Percentiles rank a stretch among this genome's conserved stretches.
These are phyloP conservation scores for Fusarium temperatum DNA, from an alignment of 2,329 filamentous ascomycete species.

Conservation along the genomic window DNA sequence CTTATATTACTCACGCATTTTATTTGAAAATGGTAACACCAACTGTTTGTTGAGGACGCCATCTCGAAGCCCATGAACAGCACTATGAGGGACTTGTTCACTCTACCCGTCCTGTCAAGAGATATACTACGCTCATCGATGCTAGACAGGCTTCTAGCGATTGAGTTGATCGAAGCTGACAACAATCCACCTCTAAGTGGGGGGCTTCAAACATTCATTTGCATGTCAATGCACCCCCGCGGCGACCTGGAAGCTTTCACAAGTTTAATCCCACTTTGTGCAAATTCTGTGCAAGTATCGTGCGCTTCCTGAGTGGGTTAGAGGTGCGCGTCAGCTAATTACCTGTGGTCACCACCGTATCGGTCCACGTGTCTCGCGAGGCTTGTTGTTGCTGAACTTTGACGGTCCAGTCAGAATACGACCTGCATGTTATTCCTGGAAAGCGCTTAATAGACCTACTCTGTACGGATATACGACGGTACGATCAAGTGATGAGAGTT, in stretches of 20 bases:
- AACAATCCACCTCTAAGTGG: constrained; percentile 16
- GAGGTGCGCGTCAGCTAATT: constrained; percentile 21
- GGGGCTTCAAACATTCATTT: constrained; percentile 24
- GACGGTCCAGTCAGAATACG: constrained; percentile 8
- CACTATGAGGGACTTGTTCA: neutral
- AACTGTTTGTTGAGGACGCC: neutral
- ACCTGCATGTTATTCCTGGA: neutral
- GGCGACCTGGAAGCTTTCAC: neutral
- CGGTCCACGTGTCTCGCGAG: constrained; percentile 27
- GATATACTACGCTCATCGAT: neutral
- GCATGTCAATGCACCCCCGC: constrained; percentile 30
- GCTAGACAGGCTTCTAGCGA: neutral
- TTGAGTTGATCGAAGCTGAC: constrained; percentile 3
- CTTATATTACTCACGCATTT: neutral
- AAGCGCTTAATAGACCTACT: neutral
- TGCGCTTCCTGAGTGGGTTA: neutral
- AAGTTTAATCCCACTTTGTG: constrained; percentile 9
- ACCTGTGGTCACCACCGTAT: constrained; percentile 1
- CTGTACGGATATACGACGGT: neutral
- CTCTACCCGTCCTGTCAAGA: neutral
- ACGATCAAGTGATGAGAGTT: neutral
- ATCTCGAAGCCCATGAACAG: neutral
- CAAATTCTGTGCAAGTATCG: constrained; percentile 1
- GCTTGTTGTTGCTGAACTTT: constrained; percentile 6
- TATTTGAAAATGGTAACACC: neutral